Conservation (phyloP, 1,284 basidiomycete genomes). For the Inonotus obliquus region DNA sequence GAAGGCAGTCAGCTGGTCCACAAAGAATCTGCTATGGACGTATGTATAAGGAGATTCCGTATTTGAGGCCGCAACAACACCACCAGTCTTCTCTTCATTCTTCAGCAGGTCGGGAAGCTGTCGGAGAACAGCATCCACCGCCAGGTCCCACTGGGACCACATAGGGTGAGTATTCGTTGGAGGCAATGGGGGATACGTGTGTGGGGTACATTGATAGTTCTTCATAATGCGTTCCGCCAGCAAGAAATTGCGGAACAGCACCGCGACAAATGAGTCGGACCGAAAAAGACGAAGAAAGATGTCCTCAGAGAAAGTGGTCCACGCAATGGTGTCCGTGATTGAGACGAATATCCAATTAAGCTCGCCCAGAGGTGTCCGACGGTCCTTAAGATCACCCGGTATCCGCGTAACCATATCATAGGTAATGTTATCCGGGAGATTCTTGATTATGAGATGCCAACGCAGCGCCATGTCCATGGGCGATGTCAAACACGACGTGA, state of each 20-base stretch:
- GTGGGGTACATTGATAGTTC: slow-evolving; percentile 95
- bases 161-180: slow-evolving; percentile 93
- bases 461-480: slow-evolving; percentile 97
- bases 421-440: slow-evolving; percentile 71
- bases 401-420: slow-evolving; percentile 94
- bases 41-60: slow-evolving; percentile 60
- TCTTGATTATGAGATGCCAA: slow-evolving; percentile 90
- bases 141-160: slow-evolving; percentile 98
- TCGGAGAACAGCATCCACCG: slow-evolving; percentile 91
- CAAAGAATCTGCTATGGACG: slow-evolving; percentile 90
- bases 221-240: slow-evolving; percentile 98
- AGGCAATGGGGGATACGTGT: slow-evolving; percentile 89
- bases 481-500: slow-evolving; percentile 96
- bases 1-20: slow-evolving; percentile 95
- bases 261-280: slow-evolving; percentile 94
- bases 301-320: slow-evolving; percentile 94
- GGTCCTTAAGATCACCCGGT: slow-evolving; percentile 94
- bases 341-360: slow-evolving; percentile 99
- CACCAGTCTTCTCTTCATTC: slow-evolving; percentile 37
- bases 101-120: slow-evolving; percentile 90
- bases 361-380: slow-evolving; percentile 93
- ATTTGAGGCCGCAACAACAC: slow-evolving; percentile 33
- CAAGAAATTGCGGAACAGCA: slow-evolving; percentile 94
- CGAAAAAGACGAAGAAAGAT: slow-evolving; percentile 93
- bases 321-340: slow-evolving; percentile 98